Evolutionary conservation across 2,329 filamentous ascomycete species (phyloP), one percentile per base, ranked within the genome.

Genomic region (Botrytis deweyae): DNA sequence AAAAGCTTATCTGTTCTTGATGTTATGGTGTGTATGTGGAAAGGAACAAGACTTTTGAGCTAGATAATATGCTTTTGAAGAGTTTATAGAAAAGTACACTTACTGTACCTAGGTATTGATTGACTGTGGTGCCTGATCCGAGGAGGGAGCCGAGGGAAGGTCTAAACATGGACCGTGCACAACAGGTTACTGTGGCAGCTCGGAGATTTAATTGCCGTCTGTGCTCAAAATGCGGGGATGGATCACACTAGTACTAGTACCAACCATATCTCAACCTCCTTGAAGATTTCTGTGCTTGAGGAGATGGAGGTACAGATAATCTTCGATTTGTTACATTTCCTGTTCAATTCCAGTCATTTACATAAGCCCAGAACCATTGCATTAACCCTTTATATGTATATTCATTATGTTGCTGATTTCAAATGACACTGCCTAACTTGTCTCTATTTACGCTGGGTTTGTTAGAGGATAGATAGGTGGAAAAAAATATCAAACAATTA

Each of bases 1-100:
- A 8, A 18, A 29, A 9, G 14, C 14, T n/a, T 16, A 0, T 3
- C 2, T 63, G 1, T 2, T 25, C 22, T n/a, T 25, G 18, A n/a
- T 29, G 1, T 29, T 55, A 29, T 29, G n/a, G 12, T 18, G 6
- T 29, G 14, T 29, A 18, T 29, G 12, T 16, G 8, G 25, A 12
- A 29, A 3, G 2, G 2, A 29, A 29, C n/a, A 16, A 58, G 14
- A 29, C 14, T 9, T 29, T 14, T 14, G 8, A 29, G 1, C 3
- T 29, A 16, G 3, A 8, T 8, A 29, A 29, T 5, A 18, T 58
- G n/a, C 14, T 58, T 5, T 3, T 29, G 16, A 58, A 58, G 12
- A 16, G n/a, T 18, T 58, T 29, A 6, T 29, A 58, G 52, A 55
- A 55, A 18, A 55, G 12, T 16, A 16, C 6, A 18, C 4, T 52